Evolutionary conservation across 2,329 filamentous ascomycete genomes (phyloP).

Genomic region (Lachnellula cervina): DNA sequence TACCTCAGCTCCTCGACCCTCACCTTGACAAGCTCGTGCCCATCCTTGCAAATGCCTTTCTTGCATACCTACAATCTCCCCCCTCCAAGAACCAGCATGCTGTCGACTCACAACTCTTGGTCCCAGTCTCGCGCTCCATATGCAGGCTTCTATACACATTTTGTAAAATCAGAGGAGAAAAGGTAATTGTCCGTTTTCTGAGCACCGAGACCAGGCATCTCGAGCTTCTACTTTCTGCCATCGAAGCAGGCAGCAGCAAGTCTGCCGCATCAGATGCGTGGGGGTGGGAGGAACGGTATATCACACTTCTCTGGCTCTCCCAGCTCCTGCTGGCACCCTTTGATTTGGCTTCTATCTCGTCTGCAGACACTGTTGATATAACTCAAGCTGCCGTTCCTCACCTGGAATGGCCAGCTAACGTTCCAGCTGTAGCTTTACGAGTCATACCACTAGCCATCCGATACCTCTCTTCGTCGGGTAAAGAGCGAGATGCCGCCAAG

Average conservation of each 20-base stretch:
- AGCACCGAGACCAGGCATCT: slow-evolving; percentile 85
- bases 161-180: slow-evolving; percentile 91
- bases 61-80: slow-evolving; percentile 57
- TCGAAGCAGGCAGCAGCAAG: slow-evolving; percentile 49
- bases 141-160: slow-evolving; percentile 80
- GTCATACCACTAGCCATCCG: slow-evolving; percentile 66
- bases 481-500: slow-evolving; percentile 86
- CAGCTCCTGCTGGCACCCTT: slow-evolving; percentile 83
- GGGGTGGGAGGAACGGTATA: slow-evolving; percentile 84
- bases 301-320: slow-evolving; percentile 82
- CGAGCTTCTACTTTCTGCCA: slow-evolving; percentile 69
- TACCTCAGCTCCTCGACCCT: slow-evolving; percentile 87
- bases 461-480: slow-evolving; percentile 71
- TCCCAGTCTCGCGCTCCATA: slow-evolving; percentile 52
- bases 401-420: slow-evolving; percentile 50
- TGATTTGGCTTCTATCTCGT: slow-evolving; percentile 81
- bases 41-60: slow-evolving; percentile 68
- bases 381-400: slow-evolving; percentile 40
- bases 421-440: slow-evolving; percentile 67
- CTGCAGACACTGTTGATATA: slow-evolving; percentile 45
- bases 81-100: slow-evolving; percentile 35
- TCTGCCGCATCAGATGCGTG: slow-evolving; percentile 35
- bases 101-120: slow-evolving; percentile 23
- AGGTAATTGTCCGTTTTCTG: slow-evolving; percentile 85
- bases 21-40: slow-evolving; percentile 73